These are phyloP conservation scores for Talaromyces thailandensis DNA, from an alignment of 495 filamentous ascomycete genomes.

Conservation along the genomic window DNA sequence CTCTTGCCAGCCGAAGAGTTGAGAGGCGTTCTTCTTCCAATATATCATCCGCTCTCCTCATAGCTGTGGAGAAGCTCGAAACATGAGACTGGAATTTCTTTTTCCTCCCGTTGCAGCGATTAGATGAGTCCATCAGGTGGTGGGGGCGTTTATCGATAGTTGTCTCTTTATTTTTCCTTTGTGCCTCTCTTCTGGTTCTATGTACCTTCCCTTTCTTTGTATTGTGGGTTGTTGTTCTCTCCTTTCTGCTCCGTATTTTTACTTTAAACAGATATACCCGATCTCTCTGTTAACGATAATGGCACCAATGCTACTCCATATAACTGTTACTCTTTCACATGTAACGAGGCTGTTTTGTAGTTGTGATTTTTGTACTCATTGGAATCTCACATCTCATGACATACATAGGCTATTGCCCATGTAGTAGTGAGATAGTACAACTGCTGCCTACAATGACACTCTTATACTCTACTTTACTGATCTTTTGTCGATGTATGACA, in stretches of 20 bases:
- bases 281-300: background rate
- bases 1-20: background rate
- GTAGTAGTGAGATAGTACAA: background rate
- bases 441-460: background rate
- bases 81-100: background rate
- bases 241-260: background rate
- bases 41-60: background rate
- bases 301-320: background rate
- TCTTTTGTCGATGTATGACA: background rate
- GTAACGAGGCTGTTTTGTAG: background rate
- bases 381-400: too few relatives aligned
- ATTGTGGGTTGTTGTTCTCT: background rate
- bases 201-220: background rate
- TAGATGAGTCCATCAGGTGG: background rate
- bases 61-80: background rate
- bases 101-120: background rate
- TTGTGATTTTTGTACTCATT: background rate
- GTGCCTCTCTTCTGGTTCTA: background rate
- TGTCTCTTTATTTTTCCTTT: background rate
- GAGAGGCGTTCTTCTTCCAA: background rate
- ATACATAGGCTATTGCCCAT: background rate
- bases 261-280: constrained; percentile 1
- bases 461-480: background rate
- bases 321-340: background rate
- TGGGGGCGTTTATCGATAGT: background rate